Base-by-base conservation (phyloP, 2,329 filamentous ascomycete genomes). In the Ophiostoma piceae region DNA sequence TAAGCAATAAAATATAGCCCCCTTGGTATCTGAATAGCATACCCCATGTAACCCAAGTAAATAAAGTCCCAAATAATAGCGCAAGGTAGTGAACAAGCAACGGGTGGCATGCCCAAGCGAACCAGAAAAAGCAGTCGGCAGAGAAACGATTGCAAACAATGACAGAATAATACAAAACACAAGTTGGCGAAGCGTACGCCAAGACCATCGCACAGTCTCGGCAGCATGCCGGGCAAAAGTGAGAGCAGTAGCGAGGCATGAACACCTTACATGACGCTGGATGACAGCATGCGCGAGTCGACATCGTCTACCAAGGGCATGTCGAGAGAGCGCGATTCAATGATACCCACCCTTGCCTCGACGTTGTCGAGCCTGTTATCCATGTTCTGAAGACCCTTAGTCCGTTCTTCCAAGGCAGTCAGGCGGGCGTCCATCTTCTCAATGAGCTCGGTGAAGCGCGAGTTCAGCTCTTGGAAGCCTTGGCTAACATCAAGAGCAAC, bases 401-500 rank as follows among this genome's bases (percentile, higher is more conserved):
- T 54, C 12, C 78, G 74, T 70, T 77, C 77, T 75, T 87, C 85
- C 41, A 88, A 79, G 65, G 81, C 80, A 22, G 86, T 84, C 70
- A 87, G 78, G n/a, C 84, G 81, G 76, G 85, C 85, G 74, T 85
- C 82, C 35, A 87, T 80, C 67, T 79, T 79, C 19, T 85, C 84
- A 67, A 86, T 78, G 2, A 72, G 43, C 67, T 80, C 79, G n/a
- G 85, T 83, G 66, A 87, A 79, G 2, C 81, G 80, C 71, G 80
- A 79, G 72, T 84, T 82, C 64, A 88, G 80, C 66, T 83, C 81
- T 73, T 80, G 77, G 71, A 88, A 80, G 6, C 84, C 84, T 71
- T 86, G 83, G 1, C 78, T 76, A 76, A 87, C 81, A 51, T 88
- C 86, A 75, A 87, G 85, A 70, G 79, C 81, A 71, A 88, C 79